A percentile compares a stretch with the other conserved stretches of the same genome.
These are phyloP conservation scores for Baeospora myosura DNA, from an alignment of 1,284 basidiomycete species.

Conservation along the genomic window DNA sequence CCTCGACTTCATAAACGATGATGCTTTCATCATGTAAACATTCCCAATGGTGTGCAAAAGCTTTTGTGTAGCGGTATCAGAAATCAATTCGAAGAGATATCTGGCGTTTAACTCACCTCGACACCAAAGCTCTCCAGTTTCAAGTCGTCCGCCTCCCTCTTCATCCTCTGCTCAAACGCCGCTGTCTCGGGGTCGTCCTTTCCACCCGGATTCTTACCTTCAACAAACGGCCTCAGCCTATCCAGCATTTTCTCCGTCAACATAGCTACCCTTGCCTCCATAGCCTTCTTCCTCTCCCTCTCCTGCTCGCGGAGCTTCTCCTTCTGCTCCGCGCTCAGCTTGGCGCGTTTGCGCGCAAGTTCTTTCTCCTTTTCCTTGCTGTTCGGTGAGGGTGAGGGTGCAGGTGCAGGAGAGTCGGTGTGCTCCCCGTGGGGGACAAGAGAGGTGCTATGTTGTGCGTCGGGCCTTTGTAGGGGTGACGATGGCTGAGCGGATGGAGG, in stretches of 20 bases:
- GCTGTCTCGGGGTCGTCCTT: slow-evolving; percentile 79
- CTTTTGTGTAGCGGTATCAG: slow-evolving; percentile 31
- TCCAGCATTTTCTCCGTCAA: slow-evolving; percentile 77
- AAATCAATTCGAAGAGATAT: slow-evolving; percentile 6
- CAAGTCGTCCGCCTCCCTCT: slow-evolving; percentile 88
- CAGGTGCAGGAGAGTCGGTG: slow-evolving; percentile 2
- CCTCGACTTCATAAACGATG: slow-evolving; percentile 85
- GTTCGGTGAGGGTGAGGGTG: slow-evolving; percentile 6
- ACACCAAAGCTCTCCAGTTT: slow-evolving; percentile 98
- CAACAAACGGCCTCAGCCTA: slow-evolving; percentile 80
- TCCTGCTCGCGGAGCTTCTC: slow-evolving; percentile 79
- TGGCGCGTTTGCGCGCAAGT: slow-evolving; percentile 53
- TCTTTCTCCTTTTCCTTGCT: slow-evolving; percentile 41
- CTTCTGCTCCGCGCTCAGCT: slow-evolving; percentile 77
- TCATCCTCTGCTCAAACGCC: slow-evolving; percentile 73
- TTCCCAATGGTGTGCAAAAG: slow-evolving; percentile 81
- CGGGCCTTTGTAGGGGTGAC: not conserved
- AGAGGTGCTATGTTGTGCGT: not conserved
- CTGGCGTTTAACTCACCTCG: slow-evolving; percentile 50
- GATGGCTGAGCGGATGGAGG: slow-evolving; percentile 6
- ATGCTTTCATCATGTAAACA: slow-evolving; percentile 90
- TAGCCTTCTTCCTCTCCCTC: slow-evolving; percentile 68
- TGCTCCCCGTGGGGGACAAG: not conserved
- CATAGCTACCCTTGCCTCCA: slow-evolving; percentile 69
- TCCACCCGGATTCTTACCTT: slow-evolving; percentile 83